Percentiles rank a stretch among this genome's conserved stretches.
phyloP scores from a whole-genome alignment of 768 basidiomycete species.

The Pleurotus pulmonarius region DNA sequence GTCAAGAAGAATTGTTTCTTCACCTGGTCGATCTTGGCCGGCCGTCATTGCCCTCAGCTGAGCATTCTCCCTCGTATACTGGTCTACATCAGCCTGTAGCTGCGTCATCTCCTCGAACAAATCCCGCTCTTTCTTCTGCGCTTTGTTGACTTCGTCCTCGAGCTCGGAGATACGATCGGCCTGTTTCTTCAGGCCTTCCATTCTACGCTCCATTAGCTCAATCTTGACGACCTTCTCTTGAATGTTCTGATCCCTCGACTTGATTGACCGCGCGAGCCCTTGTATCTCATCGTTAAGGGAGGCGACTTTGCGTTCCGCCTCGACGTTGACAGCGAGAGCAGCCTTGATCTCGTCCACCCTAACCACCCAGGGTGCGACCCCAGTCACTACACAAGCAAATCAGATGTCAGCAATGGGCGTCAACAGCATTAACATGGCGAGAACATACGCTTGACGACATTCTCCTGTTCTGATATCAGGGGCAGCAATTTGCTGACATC shows the following conservation, averaged over 20 bases:
- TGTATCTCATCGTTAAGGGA: conserved; percentile 90
- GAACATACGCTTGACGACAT: conserved; percentile 70
- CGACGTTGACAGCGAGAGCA: conserved; percentile 79
- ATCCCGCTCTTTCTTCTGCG: conserved; percentile 82
- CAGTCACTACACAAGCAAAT: conserved; percentile 46
- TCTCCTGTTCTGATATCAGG: conserved; percentile 68
- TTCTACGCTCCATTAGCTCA: conserved; percentile 89
- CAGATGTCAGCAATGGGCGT: conserved; percentile 2
- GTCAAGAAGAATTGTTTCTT: conserved; percentile 14
- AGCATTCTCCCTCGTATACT: conserved; percentile 82
- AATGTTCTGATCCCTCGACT: conserved; percentile 83
- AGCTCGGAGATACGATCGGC: conserved; percentile 80
- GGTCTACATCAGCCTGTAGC: conserved; percentile 83
- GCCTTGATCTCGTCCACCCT: conserved; percentile 83
- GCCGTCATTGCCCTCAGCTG: conserved; percentile 70
- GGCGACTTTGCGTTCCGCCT: conserved; percentile 85
- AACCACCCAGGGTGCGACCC: conserved; percentile 80
- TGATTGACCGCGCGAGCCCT: conserved; percentile 78
- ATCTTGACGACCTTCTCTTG: conserved; percentile 92
- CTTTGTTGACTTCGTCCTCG: conserved; percentile 75
- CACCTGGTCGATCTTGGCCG: conserved; percentile 72
- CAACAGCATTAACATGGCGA: neutral
- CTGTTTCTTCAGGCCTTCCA: conserved; percentile 90
- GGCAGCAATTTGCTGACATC: conserved; percentile 73
- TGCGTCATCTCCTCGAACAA: conserved; percentile 95